Evolutionary conservation across 2,329 filamentous ascomycete genomes (phyloP).

Genomic region (Scortechinia acanthostroma): DNA sequence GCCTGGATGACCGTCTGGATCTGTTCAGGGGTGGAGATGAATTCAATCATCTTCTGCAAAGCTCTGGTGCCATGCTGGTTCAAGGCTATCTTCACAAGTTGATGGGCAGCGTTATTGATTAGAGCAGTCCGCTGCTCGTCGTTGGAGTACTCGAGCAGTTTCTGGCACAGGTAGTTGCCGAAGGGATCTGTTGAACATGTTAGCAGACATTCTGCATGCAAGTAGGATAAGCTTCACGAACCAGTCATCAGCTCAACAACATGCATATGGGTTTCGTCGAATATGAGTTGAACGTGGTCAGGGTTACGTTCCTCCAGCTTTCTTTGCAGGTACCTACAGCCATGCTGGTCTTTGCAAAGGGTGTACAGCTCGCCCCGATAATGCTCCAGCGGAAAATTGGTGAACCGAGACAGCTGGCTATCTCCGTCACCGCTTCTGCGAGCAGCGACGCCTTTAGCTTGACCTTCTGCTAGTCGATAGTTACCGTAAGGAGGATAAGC

Average conservation of each 20-base stretch:
- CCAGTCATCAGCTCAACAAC: slow-evolving; percentile 97
- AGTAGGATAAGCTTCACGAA: too few species aligned
- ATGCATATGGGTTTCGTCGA: slow-evolving; percentile 84
- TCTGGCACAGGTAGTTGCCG: slow-evolving; percentile 98
- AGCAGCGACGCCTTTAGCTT: background rate
- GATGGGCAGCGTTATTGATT: slow-evolving; percentile 79
- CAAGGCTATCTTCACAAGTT: slow-evolving; percentile 86
- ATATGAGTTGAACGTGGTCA: slow-evolving; percentile 85
- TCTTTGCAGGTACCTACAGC: slow-evolving; percentile 92
- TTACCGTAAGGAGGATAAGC: background rate
- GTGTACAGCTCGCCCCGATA: slow-evolving; percentile 79
- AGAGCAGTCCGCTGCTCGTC: slow-evolving; percentile 89
- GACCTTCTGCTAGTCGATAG: background rate
- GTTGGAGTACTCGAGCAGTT: slow-evolving; percentile 89
- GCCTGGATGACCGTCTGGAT: slow-evolving; percentile 82
- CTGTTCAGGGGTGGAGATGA: slow-evolving; percentile 78
- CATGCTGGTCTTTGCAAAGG: slow-evolving; percentile 95
- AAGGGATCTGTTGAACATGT: too few species aligned
- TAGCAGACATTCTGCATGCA: too few species aligned
- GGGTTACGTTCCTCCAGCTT: slow-evolving; percentile 86
- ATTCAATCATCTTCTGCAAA: slow-evolving; percentile 99
- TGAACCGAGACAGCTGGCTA: slow-evolving; percentile 69
- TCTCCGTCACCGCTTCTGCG: slow-evolving; percentile 15
- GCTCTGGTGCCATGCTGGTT: slow-evolving; percentile 97
- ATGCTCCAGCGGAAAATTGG: slow-evolving; percentile 74